Conservation (phyloP, 768 basidiomycete species). For the Auriscalpium microsporum region DNA sequence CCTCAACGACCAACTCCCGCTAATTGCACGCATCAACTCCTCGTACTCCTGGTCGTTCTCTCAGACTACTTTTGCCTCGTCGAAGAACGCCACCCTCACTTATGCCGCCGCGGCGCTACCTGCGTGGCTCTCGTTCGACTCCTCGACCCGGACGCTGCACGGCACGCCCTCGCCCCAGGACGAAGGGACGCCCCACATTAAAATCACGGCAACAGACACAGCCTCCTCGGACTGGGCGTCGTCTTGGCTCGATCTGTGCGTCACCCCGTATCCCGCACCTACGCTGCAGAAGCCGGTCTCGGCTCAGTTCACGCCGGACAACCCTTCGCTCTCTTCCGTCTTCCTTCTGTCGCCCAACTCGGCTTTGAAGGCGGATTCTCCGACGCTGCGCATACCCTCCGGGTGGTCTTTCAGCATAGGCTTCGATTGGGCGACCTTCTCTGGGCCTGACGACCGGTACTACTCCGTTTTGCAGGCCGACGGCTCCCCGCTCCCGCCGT, state of each 20-base stretch:
- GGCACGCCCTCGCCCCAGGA: slow-evolving; percentile 62
- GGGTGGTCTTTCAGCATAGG: slow-evolving; percentile 90
- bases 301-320: slow-evolving; percentile 52
- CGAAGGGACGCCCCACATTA: slow-evolving; percentile 53
- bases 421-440: slow-evolving; percentile 58
- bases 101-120: slow-evolving; percentile 58
- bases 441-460: slow-evolving; percentile 37
- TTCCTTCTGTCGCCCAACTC: slow-evolving; percentile 56
- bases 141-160: slow-evolving; percentile 45
- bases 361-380: slow-evolving; percentile 40
- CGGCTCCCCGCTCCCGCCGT: slow-evolving; percentile 64
- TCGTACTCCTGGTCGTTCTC: slow-evolving; percentile 68
- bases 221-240: slow-evolving; percentile 36
- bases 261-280: slow-evolving; percentile 47
- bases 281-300: slow-evolving; percentile 43
- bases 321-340: slow-evolving; percentile 67
- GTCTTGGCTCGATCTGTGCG: slow-evolving; percentile 47
- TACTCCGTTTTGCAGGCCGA: slow-evolving; percentile 60
- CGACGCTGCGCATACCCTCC: slow-evolving; percentile 65
- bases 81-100: slow-evolving; percentile 31
- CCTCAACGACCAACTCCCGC: slow-evolving; percentile 65
- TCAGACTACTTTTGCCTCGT: slow-evolving; percentile 51
- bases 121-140: slow-evolving; percentile 70
- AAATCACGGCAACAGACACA: slow-evolving; percentile 52
- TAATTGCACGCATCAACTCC: slow-evolving; percentile 59